Conservation (phyloP, 352 stramenopile genomes). For the Phytophthora litchii region DNA sequence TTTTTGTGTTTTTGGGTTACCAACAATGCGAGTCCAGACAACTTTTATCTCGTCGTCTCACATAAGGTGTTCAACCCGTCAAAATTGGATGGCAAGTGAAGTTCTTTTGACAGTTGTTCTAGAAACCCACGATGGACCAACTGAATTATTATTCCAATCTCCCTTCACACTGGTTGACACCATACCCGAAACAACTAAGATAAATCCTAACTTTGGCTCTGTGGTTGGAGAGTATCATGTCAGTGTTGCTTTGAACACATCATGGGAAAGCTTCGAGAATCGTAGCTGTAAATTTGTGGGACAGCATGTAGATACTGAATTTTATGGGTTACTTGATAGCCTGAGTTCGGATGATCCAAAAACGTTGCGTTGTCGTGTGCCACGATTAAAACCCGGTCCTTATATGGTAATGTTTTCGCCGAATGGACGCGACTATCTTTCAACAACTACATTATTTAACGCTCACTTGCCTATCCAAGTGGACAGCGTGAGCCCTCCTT, state of each 20-base stretch:
- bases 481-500: conserved; percentile 21
- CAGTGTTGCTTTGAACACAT: conserved; percentile 19
- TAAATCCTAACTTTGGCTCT: conserved; percentile 38
- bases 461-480: conserved; percentile 34
- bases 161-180: conserved; percentile 24
- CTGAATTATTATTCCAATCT: conserved; percentile 30
- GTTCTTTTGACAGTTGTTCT: conserved; percentile 26
- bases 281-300: conserved; percentile 34
- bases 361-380: conserved; percentile 29
- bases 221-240: conserved; percentile 30
- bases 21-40: conserved; percentile 14
- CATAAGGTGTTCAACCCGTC: conserved; percentile 36
- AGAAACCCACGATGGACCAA: conserved; percentile 14
- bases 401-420: conserved; percentile 44
- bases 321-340: conserved; percentile 2
- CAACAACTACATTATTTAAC: conserved; percentile 22
- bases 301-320: conserved; percentile 1
- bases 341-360: background rate
- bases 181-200: conserved; percentile 6
- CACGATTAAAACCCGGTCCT: conserved; percentile 22
- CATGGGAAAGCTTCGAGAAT: conserved; percentile 15
- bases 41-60: conserved; percentile 26
- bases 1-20: conserved; percentile 37
- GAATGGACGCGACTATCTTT: conserved; percentile 45
- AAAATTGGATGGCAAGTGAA: conserved; percentile 4